Base-by-base conservation (phyloP, 495 filamentous ascomycete species). In the Thozetella sp. region DNA sequence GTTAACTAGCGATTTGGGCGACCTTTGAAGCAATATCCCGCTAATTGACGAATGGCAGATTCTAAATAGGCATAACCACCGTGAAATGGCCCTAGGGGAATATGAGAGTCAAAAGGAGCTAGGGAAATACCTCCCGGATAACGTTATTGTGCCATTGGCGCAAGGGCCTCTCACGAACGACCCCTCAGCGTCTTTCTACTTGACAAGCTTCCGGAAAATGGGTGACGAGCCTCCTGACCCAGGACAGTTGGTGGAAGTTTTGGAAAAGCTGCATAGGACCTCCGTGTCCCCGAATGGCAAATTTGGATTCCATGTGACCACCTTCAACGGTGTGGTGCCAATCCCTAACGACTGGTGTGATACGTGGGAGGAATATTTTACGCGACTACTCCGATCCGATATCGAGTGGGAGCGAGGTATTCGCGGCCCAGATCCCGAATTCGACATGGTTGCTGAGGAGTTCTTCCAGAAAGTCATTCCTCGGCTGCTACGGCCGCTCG, bases 241-340 rank as follows among this genome's bases (percentile, higher is more conserved):
- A n/a, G 23, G 65, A 2, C 56, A 69, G 22, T 72, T 83, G 30
- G 52, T 63, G 37, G 54, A 58, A 1, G 58, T 64, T 13, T 57
- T 84, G 3, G 68, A 73, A 40, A 61, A 64, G 25, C 63, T 84
- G 6, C 80, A 84, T 52, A 58, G 61, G 40, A 69, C 71, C 1
- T 68, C 67, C 13, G 60, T 55, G 19, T 83, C 80, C 12, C 81
- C 80, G 1, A 78, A 64, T 40, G 78, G 77, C 6, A 78, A 77
- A 60, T 85, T 80, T 57, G 81, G 81, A 1, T 85, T 85, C 60
- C 76, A 79, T 45, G 60, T 75, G 2, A 66, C 72, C 0, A 83
- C 81, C 1, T 82, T 69, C 57, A 71, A 70, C 34, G 80, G 77
- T 3, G 70, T 70, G 2, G 52, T 77, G 23, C 71, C 72, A 10